phyloP scores from a whole-genome alignment of 768 basidiomycete genomes.

The Lactifluus subvellereus region DNA sequence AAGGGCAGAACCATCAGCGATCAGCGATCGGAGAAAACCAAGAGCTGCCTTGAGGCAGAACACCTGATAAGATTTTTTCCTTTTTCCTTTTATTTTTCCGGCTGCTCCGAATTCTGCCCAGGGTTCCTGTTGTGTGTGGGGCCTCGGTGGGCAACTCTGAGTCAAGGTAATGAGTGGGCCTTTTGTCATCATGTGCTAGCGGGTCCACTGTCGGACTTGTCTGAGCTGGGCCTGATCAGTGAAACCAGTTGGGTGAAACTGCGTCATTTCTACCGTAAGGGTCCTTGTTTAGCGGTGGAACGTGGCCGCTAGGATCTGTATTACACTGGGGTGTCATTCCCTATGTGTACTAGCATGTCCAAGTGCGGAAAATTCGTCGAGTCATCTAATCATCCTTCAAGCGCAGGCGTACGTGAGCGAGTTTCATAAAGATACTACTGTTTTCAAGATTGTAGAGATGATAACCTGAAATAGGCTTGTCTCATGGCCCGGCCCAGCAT shows the following conservation, averaged over 20 bases:
- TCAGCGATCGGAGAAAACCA: not conserved
- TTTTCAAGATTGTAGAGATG: not conserved
- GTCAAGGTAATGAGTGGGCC: not conserved
- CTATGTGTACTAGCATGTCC: not conserved
- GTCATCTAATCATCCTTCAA: not conserved
- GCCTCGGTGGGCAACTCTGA: not conserved
- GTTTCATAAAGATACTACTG: not conserved
- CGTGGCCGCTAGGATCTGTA: not conserved
- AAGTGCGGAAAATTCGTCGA: not conserved
- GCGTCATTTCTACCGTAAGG: slow-evolving; percentile 6
- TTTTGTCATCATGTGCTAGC: not conserved
- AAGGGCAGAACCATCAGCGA: not conserved
- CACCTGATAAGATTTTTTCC: not conserved
- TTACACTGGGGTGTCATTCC: not conserved
- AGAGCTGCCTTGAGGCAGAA: slow-evolving; percentile 1
- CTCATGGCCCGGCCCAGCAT: not conserved
- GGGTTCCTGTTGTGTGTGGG: not conserved
- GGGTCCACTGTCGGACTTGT: not conserved
- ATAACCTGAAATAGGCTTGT: not conserved
- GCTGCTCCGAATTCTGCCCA: not conserved
- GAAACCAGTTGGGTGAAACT: not conserved
- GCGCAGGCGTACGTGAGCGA: not conserved
- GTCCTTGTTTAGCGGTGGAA: not conserved
- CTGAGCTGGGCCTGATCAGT: not conserved
- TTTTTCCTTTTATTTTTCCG: not conserved